phyloP scores from a whole-genome alignment of 441 rosid genomes.

The Kokia cookei region DNA sequence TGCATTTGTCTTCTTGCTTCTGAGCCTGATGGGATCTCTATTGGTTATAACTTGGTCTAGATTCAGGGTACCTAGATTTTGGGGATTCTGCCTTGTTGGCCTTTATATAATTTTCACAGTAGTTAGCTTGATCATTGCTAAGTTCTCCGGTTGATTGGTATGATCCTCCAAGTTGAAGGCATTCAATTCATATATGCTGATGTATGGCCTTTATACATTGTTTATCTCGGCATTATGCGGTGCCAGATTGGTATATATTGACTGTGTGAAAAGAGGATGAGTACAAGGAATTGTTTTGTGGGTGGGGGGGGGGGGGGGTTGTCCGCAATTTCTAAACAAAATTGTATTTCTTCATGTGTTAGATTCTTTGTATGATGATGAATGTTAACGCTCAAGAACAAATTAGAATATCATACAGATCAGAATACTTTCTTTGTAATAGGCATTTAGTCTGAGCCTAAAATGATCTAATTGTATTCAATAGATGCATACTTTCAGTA shows the following conservation, averaged over 20 bases:
- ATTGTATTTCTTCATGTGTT: background rate
- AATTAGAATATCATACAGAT: background rate
- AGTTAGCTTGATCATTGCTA: constrained; percentile 61
- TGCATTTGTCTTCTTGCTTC: constrained; percentile 86
- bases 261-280: background rate
- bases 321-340: constrained; percentile 1
- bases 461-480: background rate
- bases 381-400: background rate
- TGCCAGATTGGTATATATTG: background rate
- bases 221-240: background rate
- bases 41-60: constrained; percentile 88
- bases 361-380: background rate
- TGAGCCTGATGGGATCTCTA: constrained; percentile 90
- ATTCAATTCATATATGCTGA: background rate
- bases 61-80: constrained; percentile 80
- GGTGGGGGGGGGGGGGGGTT: background rate
- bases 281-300: background rate
- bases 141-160: constrained; percentile 36
- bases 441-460: background rate
- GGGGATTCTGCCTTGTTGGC: constrained; percentile 95
- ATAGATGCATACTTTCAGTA: background rate
- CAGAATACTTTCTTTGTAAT: background rate
- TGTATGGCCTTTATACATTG: background rate
- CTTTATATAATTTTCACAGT: constrained; percentile 63
- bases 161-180: background rate